These are phyloP conservation scores for Penicillium nucicola DNA, from an alignment of 495 filamentous ascomycete genomes.

Conservation along the genomic window DNA sequence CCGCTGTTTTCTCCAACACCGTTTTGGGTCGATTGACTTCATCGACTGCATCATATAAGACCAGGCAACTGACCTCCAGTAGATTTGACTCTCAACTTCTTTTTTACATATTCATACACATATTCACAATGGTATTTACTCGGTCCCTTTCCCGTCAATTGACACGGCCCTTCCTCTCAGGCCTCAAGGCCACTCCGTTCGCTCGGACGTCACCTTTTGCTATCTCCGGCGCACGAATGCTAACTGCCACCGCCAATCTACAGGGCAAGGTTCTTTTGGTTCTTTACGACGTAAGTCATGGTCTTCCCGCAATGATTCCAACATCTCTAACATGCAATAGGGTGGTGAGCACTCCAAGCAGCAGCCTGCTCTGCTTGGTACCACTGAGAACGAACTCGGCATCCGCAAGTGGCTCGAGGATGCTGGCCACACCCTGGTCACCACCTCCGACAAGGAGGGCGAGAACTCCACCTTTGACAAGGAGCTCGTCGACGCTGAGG, in stretches of 20 bases:
- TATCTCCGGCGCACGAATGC: conserved; percentile 44
- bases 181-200: conserved; percentile 22
- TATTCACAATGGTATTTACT: conserved; percentile 67
- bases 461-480: conserved; percentile 90
- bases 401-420: conserved; percentile 95
- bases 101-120: conserved; percentile 38
- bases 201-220: conserved; percentile 29
- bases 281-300: conserved; percentile 67
- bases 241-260: conserved; percentile 53
- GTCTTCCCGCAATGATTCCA: neutral
- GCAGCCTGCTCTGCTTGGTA: conserved; percentile 84
- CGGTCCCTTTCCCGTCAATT: conserved; percentile 56
- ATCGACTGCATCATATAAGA: conserved; percentile 2
- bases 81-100: conserved; percentile 2
- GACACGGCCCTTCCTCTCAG: conserved; percentile 53
- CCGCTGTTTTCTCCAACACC: conserved; percentile 19
- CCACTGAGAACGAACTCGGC: conserved; percentile 96
- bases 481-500: conserved; percentile 92
- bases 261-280: conserved; percentile 75
- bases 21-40: conserved; percentile 14
- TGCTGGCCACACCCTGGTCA: conserved; percentile 91
- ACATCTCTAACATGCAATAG: conserved; percentile 34
- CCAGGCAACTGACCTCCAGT: conserved; percentile 11
- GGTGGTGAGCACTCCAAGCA: conserved; percentile 67
- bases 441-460: conserved; percentile 96